Evolutionary conservation across 257 asterid genomes (phyloP), one percentile per base, ranked within the genome.

Genomic region (Ocimum tenuiflorum): DNA sequence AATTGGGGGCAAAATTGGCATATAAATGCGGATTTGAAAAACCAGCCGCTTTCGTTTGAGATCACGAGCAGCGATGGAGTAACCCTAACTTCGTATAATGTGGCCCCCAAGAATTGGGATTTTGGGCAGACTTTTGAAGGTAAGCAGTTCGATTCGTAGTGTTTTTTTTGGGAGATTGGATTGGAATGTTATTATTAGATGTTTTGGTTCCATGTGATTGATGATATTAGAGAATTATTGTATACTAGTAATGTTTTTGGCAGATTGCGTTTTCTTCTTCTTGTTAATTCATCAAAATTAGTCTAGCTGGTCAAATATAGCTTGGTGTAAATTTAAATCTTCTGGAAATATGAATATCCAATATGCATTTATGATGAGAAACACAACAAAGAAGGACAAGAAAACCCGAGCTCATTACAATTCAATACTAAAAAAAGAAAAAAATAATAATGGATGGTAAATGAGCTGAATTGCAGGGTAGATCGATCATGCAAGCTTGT

Each of bases 1-100:
- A 85, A 81, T 39, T 85, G 87, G 95, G 96, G 91, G 52, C 90
- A 81, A 60, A 85, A 77, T 65, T 83, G 94, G 94, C 94, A 85
- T 14, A 24, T 82, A 31, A 88, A 79, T 33, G 79, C 85, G 12
- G 82, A 78, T 66, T 64, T 88, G 78, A 79, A 73, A 77, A 75
- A 68, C 3, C 96, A 85, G 65, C 79, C 91, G 0, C 80, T 90
- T 3, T 79, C 89, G 57, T 88, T 90, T 31, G 87, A 85, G 75
- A 69, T 90, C 1, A 82, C 83, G 18, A 72, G 78, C 69, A 77
- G 91, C 23, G 89, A 85, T 63, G 88, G 88, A 0, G 77, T 67
- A 0, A 77, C 82, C 3, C 19, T 81, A 0, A 71, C 80, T 1
- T 78, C 85, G 4, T 81, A 67, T 77, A 72, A 35, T 23, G 95